Conservation (phyloP, 2,329 filamentous ascomycete genomes). For the Alternaria brassicae region DNA sequence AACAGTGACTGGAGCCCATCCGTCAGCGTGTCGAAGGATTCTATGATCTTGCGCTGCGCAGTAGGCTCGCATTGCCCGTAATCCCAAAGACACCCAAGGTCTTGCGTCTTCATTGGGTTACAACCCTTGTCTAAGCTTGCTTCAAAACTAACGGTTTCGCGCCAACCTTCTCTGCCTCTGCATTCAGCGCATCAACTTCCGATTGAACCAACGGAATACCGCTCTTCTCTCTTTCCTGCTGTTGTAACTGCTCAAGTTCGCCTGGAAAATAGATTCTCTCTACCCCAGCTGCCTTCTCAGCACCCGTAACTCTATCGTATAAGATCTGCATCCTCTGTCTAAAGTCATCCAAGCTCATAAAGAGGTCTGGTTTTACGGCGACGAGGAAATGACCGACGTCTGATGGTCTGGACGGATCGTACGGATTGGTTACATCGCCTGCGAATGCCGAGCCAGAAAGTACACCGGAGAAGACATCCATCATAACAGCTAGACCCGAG, state of each 20-base stretch:
- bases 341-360: slow-evolving; percentile 74
- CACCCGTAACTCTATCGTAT: slow-evolving; percentile 60
- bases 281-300: slow-evolving; percentile 61
- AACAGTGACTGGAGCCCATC: not conserved
- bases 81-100: not conserved
- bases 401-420: slow-evolving; percentile 71
- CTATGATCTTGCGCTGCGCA: not conserved
- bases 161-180: slow-evolving; percentile 56
- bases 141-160: slow-evolving; percentile 12
- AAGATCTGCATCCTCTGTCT: slow-evolving; percentile 67
- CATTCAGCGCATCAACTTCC: slow-evolving; percentile 58
- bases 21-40: not conserved
- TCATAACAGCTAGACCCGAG: slow-evolving; percentile 78
- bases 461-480: slow-evolving; percentile 87
- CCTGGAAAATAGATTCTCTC: slow-evolving; percentile 66
- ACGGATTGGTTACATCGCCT: slow-evolving; percentile 76
- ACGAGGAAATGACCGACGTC: slow-evolving; percentile 76
- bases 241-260: slow-evolving; percentile 15
- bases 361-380: slow-evolving; percentile 73
- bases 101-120: not conserved
- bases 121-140: not conserved
- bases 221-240: slow-evolving; percentile 41
- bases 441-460: slow-evolving; percentile 80
- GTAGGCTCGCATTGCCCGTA: not conserved
- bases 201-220: slow-evolving; percentile 59